Conservation (phyloP, 768 basidiomycete genomes). For the Suillus brevipes region DNA sequence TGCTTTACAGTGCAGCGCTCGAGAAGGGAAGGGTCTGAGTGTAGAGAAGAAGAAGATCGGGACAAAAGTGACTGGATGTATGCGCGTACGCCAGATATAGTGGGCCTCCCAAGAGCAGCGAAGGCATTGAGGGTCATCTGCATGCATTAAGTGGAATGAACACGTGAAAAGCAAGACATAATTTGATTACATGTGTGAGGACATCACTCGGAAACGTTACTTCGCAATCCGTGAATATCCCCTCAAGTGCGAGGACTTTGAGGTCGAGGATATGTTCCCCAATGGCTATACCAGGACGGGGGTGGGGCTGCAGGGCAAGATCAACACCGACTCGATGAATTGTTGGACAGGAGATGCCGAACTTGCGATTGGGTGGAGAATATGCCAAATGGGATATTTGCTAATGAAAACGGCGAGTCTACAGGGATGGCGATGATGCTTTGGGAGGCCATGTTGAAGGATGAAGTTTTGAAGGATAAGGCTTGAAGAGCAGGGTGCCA, state of each 20-base stretch:
- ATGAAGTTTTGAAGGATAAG: too few relatives aligned
- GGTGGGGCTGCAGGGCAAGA: neutral
- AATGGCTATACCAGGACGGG: constrained; percentile 6
- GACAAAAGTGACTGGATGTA: constrained; percentile 7
- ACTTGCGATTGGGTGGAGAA: constrained; percentile 7
- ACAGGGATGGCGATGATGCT: constrained; percentile 1
- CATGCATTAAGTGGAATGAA: neutral
- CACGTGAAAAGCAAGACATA: neutral
- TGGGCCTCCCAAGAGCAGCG: constrained; percentile 3
- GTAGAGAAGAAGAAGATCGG: neutral
- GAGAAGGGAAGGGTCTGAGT: neutral
- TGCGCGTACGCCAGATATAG: neutral
- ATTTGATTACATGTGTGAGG: neutral
- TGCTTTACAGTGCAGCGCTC: neutral
- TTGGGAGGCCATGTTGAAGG: neutral
- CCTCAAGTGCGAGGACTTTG: neutral
- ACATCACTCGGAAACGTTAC: constrained; percentile 1
- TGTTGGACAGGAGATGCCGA: neutral
- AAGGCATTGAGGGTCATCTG: constrained; percentile 9
- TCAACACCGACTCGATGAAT: neutral
- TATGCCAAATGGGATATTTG: constrained; percentile 8
- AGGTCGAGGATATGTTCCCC: constrained; percentile 8
- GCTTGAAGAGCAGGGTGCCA: too few relatives aligned
- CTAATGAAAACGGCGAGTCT: constrained; percentile 7
- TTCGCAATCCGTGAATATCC: neutral